Percentiles rank a stretch among this genome's conserved stretches.
Conservation (phyloP, 495 filamentous ascomycete species). For the Neurospora tetrasperma region DNA sequence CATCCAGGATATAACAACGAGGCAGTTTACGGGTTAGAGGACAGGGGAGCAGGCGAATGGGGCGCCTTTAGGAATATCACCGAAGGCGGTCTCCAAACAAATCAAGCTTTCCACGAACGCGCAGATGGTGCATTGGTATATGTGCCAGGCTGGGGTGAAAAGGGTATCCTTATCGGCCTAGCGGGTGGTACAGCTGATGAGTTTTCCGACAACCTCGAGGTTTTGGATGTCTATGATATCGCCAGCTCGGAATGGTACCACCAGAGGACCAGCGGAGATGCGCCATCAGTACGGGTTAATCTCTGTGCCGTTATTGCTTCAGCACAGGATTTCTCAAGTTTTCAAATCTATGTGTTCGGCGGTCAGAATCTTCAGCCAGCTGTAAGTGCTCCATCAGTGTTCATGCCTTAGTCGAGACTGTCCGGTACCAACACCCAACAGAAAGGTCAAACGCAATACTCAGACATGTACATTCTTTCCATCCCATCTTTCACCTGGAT, state of each 20-base stretch:
- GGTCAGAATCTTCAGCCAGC: slow-evolving; percentile 60
- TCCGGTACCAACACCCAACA: slow-evolving; percentile 3
- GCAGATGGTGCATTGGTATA: slow-evolving; percentile 63
- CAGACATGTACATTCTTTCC: slow-evolving; percentile 70
- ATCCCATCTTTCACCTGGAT: slow-evolving; percentile 69
- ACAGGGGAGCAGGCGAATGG: slow-evolving; percentile 39
- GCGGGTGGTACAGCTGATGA: slow-evolving; percentile 54
- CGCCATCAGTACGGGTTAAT: slow-evolving; percentile 58
- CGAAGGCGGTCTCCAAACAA: slow-evolving; percentile 52
- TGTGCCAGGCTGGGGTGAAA: slow-evolving; percentile 59
- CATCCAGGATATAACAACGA: slow-evolving; percentile 54
- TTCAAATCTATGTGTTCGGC: slow-evolving; percentile 68
- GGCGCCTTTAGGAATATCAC: slow-evolving; percentile 63
- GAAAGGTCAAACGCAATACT: slow-evolving; percentile 48
- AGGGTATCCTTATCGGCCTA: slow-evolving; percentile 60
- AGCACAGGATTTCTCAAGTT: slow-evolving; percentile 58
- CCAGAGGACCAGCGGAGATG: slow-evolving; percentile 53
- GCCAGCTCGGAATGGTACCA: slow-evolving; percentile 69
- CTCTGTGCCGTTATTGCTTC: slow-evolving; percentile 62
- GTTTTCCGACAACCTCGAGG: slow-evolving; percentile 56
- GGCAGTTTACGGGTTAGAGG: slow-evolving; percentile 40
- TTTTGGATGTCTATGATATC: slow-evolving; percentile 69
- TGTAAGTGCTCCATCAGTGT: slow-evolving; percentile 13
- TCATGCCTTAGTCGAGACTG: background rate
- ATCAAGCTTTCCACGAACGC: slow-evolving; percentile 54